Conservation (phyloP, 176 grass and related monocot species). For the Typha latifolia region DNA sequence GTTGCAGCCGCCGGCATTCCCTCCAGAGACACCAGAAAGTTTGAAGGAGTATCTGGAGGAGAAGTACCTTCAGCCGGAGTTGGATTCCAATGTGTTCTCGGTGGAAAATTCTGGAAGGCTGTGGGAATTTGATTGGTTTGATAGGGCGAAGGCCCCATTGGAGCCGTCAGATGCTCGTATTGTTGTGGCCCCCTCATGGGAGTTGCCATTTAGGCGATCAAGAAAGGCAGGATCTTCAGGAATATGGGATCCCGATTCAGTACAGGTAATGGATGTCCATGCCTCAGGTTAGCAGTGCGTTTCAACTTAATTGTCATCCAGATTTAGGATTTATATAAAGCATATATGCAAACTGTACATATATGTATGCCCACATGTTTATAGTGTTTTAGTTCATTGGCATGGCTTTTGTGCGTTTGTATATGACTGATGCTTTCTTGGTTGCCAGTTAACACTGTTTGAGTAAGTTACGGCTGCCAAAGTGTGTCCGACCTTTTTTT, state of each 20-base stretch:
- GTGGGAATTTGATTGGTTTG: constrained; percentile 89
- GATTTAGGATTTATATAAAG: no score
- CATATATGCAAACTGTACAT: no score
- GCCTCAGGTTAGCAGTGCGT: no score
- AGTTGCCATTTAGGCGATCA: constrained; percentile 50
- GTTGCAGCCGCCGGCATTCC: constrained; percentile 72
- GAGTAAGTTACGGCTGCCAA: no score
- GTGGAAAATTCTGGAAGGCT: constrained; percentile 46
- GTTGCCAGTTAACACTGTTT: no score
- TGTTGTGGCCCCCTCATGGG: constrained; percentile 61
- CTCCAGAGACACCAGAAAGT: constrained; percentile 39
- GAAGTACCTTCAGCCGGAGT: constrained; percentile 72
- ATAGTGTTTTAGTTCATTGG: not conserved
- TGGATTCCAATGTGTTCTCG: constrained; percentile 42
- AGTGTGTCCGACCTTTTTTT: no score
- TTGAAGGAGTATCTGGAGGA: constrained; percentile 60
- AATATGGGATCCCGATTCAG: constrained; percentile 63
- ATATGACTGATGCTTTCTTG: no score
- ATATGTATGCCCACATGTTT: not conserved
- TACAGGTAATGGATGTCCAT: constrained; percentile 17
- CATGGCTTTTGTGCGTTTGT: not conserved
- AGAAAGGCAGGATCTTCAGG: not conserved
- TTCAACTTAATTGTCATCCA: no score
- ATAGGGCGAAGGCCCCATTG: constrained; percentile 36
- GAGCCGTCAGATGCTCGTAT: constrained; percentile 59